A percentile compares a stretch with the other conserved stretches of the same genome.
phyloP scores from a whole-genome alignment of 2,329 filamentous ascomycete species.

The Nigrospora oryzae region DNA sequence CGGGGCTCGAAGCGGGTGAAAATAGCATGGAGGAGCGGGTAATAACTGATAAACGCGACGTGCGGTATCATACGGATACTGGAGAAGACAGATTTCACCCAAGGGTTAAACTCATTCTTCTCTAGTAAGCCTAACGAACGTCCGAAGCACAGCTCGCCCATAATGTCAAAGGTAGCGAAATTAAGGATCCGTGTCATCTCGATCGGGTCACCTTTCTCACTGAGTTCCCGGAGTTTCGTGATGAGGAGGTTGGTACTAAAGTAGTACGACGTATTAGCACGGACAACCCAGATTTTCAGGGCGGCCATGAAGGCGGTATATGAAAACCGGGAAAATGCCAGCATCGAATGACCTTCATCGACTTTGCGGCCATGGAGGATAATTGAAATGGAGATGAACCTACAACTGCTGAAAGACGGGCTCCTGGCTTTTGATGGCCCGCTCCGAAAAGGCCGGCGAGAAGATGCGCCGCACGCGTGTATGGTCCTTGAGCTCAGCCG shows the following conservation, averaged over 20 bases:
- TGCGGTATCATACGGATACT: slow-evolving; percentile 13
- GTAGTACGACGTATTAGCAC: no score
- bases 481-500: slow-evolving; percentile 9
- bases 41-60: slow-evolving; percentile 9
- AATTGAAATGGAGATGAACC: not conserved
- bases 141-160: slow-evolving; percentile 13
- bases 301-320: no score
- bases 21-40: slow-evolving; percentile 8
- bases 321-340: no score
- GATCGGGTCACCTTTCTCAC: slow-evolving; percentile 5
- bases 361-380: no score
- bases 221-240: slow-evolving; percentile 22
- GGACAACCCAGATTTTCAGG: no score
- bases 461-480: slow-evolving; percentile 9
- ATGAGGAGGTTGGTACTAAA: slow-evolving; percentile 14
- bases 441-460: slow-evolving; percentile 12
- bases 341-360: not conserved
- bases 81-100: slow-evolving; percentile 11
- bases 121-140: slow-evolving; percentile 8
- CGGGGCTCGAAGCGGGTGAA: slow-evolving; percentile 11
- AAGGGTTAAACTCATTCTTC: slow-evolving; percentile 10
- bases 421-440: slow-evolving; percentile 10
- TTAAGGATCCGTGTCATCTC: slow-evolving; percentile 11
- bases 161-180: slow-evolving; percentile 12
- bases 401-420: slow-evolving; percentile 19